phyloP scores from a whole-genome alignment of 169 alveolate species.

The Besnoitia besnoiti region DNA sequence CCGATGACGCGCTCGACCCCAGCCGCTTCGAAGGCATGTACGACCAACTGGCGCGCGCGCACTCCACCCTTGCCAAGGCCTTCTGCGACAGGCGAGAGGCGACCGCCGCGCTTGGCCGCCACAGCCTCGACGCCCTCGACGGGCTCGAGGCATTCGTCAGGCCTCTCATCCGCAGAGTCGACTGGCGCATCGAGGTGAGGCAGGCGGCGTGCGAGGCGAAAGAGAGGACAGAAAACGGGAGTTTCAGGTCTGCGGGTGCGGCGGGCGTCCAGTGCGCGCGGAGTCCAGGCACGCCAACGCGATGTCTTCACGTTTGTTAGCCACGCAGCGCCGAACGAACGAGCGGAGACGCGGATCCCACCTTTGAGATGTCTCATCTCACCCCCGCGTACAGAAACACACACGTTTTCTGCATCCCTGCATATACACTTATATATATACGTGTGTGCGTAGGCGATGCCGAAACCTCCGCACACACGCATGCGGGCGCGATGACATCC shows the following conservation, averaged over 20 bases:
- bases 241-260: too few species aligned
- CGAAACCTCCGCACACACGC: too few species aligned
- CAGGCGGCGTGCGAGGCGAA: neutral
- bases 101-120: neutral
- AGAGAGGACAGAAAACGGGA: too few species aligned
- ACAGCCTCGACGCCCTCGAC: neutral
- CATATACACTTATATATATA: neutral
- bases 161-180: slow-evolving; percentile 21
- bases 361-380: too few species aligned
- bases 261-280: too few species aligned
- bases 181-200: slow-evolving; percentile 2
- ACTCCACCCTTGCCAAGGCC: neutral
- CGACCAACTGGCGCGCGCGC: neutral
- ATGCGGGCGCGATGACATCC: neutral
- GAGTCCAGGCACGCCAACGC: too few species aligned
- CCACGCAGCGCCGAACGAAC: too few species aligned
- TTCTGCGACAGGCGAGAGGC: neutral
- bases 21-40: neutral
- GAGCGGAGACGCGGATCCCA: too few species aligned
- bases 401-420: neutral
- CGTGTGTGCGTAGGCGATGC: too few species aligned
- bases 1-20: neutral
- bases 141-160: neutral
- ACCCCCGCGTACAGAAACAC: neutral
- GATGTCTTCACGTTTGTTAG: too few species aligned